A percentile compares a stretch with the other conserved stretches of the same genome.
These are phyloP conservation scores for Fusarium denticulatum DNA, from an alignment of 2,329 filamentous ascomycete species.

Conservation along the genomic window DNA sequence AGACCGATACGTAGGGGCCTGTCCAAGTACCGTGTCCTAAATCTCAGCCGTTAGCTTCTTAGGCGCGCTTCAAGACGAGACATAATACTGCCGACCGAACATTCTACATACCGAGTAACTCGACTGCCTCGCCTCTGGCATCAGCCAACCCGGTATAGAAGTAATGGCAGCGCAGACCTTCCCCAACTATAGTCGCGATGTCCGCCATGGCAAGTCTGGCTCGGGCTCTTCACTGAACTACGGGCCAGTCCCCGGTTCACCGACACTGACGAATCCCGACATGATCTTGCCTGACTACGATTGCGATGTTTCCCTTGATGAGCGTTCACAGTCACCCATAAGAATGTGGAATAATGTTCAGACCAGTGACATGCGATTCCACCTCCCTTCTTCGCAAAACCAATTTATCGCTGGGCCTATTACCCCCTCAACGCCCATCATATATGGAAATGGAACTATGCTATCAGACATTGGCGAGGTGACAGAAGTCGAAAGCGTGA, in stretches of 20 bases:
- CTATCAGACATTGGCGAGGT: slow-evolving; percentile 72
- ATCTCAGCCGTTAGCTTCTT: slow-evolving; percentile 5
- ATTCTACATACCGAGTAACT: neutral
- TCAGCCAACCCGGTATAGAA: neutral
- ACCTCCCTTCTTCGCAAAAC: slow-evolving; percentile 52
- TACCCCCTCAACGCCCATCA: slow-evolving; percentile 69
- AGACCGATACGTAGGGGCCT: slow-evolving; percentile 8
- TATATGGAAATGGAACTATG: slow-evolving; percentile 76
- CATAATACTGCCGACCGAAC: neutral
- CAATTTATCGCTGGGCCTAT: slow-evolving; percentile 56
- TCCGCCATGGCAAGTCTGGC: slow-evolving; percentile 43
- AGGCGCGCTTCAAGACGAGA: slow-evolving; percentile 13
- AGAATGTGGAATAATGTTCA: slow-evolving; percentile 63
- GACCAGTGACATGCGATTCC: slow-evolving; percentile 51
- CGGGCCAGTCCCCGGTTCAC: slow-evolving; percentile 72
- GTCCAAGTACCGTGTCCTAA: slow-evolving; percentile 24
- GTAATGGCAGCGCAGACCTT: slow-evolving; percentile 48
- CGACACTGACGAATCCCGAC: slow-evolving; percentile 90
- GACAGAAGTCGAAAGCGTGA: slow-evolving; percentile 63
- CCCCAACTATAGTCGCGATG: slow-evolving; percentile 41
- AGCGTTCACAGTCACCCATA: slow-evolving; percentile 61
- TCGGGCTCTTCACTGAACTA: slow-evolving; percentile 49
- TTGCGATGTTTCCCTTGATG: slow-evolving; percentile 63
- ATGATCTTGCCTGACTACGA: slow-evolving; percentile 89
- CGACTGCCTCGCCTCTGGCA: neutral